phyloP scores from a whole-genome alignment of 2,329 filamentous ascomycete species.

The Ceratocystis alfenasii region DNA sequence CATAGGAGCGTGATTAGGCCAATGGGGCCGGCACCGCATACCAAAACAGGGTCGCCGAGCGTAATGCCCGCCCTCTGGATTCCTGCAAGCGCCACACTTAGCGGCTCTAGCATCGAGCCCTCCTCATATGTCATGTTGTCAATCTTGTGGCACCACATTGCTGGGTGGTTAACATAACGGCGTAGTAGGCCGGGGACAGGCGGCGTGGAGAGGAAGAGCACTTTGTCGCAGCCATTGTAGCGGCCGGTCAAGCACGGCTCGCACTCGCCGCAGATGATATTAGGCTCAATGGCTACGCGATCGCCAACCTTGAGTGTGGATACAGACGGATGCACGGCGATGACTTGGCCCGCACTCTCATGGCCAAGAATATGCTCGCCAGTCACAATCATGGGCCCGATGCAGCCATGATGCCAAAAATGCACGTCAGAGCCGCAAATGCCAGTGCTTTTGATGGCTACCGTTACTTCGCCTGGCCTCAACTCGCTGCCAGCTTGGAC shows the following conservation, averaged over 20 bases:
- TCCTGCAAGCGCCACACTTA: slow-evolving; percentile 78
- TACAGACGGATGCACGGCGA: slow-evolving; percentile 73
- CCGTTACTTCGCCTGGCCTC: slow-evolving; percentile 70
- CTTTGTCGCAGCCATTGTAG: slow-evolving; percentile 86
- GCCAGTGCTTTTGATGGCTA: slow-evolving; percentile 85
- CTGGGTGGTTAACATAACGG: slow-evolving; percentile 89
- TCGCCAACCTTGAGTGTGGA: slow-evolving; percentile 69
- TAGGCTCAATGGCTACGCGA: slow-evolving; percentile 86
- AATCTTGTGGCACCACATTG: slow-evolving; percentile 93
- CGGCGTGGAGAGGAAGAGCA: slow-evolving; percentile 81
- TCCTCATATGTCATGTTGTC: slow-evolving; percentile 84
- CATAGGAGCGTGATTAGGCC: slow-evolving; percentile 81
- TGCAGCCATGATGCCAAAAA: slow-evolving; percentile 93
- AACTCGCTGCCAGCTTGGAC: slow-evolving; percentile 57
- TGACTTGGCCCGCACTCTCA: slow-evolving; percentile 75
- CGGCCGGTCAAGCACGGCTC: slow-evolving; percentile 83
- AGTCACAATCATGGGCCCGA: slow-evolving; percentile 88
- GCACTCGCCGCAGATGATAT: slow-evolving; percentile 82
- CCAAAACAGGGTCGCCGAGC: slow-evolving; percentile 74
- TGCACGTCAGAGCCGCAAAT: slow-evolving; percentile 97
- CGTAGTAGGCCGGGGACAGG: slow-evolving; percentile 77
- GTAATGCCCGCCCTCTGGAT: slow-evolving; percentile 70
- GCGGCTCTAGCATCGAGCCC: slow-evolving; percentile 78
- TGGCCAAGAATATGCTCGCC: slow-evolving; percentile 87
- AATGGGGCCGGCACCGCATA: slow-evolving; percentile 90